Base-by-base conservation (phyloP, 257 asterid species). In the Ajuga chamaepitys region DNA sequence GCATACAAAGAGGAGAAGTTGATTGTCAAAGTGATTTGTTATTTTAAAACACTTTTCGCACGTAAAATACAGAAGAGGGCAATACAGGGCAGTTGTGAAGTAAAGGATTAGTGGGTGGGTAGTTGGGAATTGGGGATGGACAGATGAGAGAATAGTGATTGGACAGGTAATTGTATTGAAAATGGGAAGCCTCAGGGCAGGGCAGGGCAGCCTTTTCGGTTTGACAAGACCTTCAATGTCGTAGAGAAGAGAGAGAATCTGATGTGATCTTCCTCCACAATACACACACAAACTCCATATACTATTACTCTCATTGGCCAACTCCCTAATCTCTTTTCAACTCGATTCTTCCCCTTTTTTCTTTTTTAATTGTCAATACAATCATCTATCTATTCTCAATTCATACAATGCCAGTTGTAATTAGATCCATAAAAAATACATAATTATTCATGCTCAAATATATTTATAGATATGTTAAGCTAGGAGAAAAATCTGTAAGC, bases 191-290 rank as follows among this genome's bases (percentile, higher is more conserved):
- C 53, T 8, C 20, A 11, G 24, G 37, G n/a, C 14, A 21, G 47
- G 42, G 71, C 5, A 38, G 24, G 73, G 56, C 80, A 76, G 77
- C 70, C 81, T 71, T 77, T 83, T 66, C 38, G 68, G 69, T 40
- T 67, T 80, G 91, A 82, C 83, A 85, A 75, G 86, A 85, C 86
- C 44, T 66, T 61, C 58, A 58, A 16, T 67, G 62, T 76, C 64
- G 77, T 46, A 55, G 50, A 41, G 41, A 62, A 54, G 26, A 48
- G 59, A 61, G 58, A 51, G 73, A 75, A 73, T 70, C 69, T 78
- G 78, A 85, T 85, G 80, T 71, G 83, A 80, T 84, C 80, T 74
- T 70, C 68, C 68, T 66, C 71, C 75, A 74, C 65, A 32, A 74
- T 32, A 57, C 56, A 45, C 56, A 45, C 76, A 6, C 61, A 26